Evolutionary conservation across 1,139 yeast genomes (phyloP), one percentile per base, ranked within the genome.

Genomic region (Blastobotrys elegans): DNA sequence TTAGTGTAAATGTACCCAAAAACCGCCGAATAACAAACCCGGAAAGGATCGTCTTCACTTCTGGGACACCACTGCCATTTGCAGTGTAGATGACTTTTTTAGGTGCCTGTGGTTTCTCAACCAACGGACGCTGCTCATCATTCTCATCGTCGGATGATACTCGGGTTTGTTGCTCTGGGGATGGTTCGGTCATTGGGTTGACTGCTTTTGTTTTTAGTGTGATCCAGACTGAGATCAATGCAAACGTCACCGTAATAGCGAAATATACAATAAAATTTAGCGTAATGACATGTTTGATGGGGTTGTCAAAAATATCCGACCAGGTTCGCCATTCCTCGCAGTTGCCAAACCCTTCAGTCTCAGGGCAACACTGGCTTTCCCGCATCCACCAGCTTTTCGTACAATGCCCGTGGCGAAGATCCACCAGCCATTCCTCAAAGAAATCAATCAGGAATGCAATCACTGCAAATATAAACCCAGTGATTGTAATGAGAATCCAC

Each of bases 31-130:
- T 61, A 34, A 60, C 59, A 43, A 60, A 58, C 2, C 66, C 65
- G 6, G 65, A 61, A n/a, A 62, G 54, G 39, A 62, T 62, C 1
- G 65, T 62, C 49, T 68, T 67, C 18, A 79, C 83, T 61, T 79
- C 84, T 0, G 84, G 82, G 0, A 79, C 84, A 2, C 84, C 84
- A n/a, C 81, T 76, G 1, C 84, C 84, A 33, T 74, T 72, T 0
- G 81, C 83, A 2, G 82, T 71, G 56, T 78, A 79, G 59, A 77
- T 69, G 2, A 66, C 64, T 43, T 70, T 44, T 41, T 41, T 41
- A 29, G 41, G 18, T 5, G 43, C 35, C 40, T 33, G 30, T 13
- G 27, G 34, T n/a, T 31, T 32, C 21, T 16, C 43, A 17, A 32
- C 18, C 35, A 44, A 16, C 40, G 44, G 29, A 14, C 33, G 36